These are phyloP conservation scores for Theobroma grandiflorum DNA, from an alignment of 441 rosid species.

Conservation along the genomic window DNA sequence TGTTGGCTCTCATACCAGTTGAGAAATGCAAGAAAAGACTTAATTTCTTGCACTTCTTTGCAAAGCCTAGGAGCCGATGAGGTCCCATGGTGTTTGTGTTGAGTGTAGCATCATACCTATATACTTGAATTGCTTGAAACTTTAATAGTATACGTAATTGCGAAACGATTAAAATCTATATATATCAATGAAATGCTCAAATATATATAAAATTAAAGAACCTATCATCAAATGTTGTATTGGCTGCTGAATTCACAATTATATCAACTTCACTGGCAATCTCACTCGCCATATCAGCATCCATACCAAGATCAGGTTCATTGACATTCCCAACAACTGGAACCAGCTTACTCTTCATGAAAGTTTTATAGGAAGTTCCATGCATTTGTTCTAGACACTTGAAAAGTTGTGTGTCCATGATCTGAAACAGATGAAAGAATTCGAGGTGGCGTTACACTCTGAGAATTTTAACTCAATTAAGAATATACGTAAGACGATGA, in stretches of 20 bases:
- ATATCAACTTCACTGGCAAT: constrained; percentile 72
- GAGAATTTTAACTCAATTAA: too few species aligned
- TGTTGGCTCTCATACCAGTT: constrained; percentile 47
- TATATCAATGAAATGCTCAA: not conserved
- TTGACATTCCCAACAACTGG: constrained; percentile 81
- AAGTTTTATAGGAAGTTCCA: constrained; percentile 71
- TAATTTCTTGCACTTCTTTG: constrained; percentile 72
- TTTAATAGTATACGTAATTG: not conserved
- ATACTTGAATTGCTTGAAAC: not conserved
- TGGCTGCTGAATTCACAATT: constrained; percentile 84
- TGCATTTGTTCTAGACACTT: constrained; percentile 62
- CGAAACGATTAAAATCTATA: not conserved
- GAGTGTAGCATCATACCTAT: constrained; percentile 81
- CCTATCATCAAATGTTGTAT: constrained; percentile 90
- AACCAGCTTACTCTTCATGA: constrained; percentile 76
- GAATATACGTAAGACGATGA: too few species aligned
- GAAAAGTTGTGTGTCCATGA: constrained; percentile 76
- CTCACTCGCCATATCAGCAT: constrained; percentile 54
- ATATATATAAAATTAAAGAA: constrained; percentile 1
- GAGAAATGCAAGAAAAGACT: constrained; percentile 85
- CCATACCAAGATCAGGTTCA: constrained; percentile 64
- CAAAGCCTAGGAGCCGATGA: constrained; percentile 68
- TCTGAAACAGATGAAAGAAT: constrained; percentile 43
- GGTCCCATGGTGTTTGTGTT: constrained; percentile 81
- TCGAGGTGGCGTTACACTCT: too few species aligned